Conservation (phyloP, 2,329 filamentous ascomycete genomes). For the Hypoxylon sp. region DNA sequence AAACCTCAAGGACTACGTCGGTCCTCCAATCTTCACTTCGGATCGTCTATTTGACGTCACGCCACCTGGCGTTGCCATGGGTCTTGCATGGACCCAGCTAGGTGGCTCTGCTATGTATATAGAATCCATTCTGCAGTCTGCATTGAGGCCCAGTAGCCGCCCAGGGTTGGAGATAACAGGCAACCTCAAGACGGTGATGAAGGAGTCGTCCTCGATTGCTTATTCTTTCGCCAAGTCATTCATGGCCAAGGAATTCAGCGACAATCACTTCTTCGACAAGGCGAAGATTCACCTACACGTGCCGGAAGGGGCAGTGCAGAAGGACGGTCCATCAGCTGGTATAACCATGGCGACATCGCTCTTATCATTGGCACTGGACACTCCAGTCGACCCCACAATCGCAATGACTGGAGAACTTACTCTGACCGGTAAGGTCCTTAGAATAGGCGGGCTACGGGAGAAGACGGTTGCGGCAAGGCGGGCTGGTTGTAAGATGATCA, state of each 20-base stretch:
- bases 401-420: slow-evolving; percentile 99
- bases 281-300: slow-evolving; percentile 96
- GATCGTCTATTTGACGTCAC: slow-evolving; percentile 95
- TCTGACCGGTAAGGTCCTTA: slow-evolving; percentile 93
- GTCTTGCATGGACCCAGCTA: slow-evolving; percentile 97
- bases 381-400: slow-evolving; percentile 84
- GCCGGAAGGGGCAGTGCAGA: slow-evolving; percentile 94
- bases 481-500: slow-evolving; percentile 91
- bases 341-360: slow-evolving; percentile 98
- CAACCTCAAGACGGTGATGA: slow-evolving; percentile 97
- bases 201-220: slow-evolving; percentile 94
- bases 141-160: slow-evolving; percentile 79
- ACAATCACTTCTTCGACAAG: slow-evolving; percentile 96
- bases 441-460: slow-evolving; percentile 93
- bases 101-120: slow-evolving; percentile 97
- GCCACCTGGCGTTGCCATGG: slow-evolving; percentile 96
- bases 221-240: slow-evolving; percentile 96
- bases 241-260: slow-evolving; percentile 86
- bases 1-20: slow-evolving; percentile 96
- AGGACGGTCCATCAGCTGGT: slow-evolving; percentile 92
- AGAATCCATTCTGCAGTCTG: slow-evolving; percentile 92
- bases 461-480: slow-evolving; percentile 96
- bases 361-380: slow-evolving; percentile 85
- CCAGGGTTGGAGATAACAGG: slow-evolving; percentile 92
- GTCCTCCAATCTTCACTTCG: slow-evolving; percentile 93